Conservation (phyloP, 768 basidiomycete species). For the Collybiopsis confluens region DNA sequence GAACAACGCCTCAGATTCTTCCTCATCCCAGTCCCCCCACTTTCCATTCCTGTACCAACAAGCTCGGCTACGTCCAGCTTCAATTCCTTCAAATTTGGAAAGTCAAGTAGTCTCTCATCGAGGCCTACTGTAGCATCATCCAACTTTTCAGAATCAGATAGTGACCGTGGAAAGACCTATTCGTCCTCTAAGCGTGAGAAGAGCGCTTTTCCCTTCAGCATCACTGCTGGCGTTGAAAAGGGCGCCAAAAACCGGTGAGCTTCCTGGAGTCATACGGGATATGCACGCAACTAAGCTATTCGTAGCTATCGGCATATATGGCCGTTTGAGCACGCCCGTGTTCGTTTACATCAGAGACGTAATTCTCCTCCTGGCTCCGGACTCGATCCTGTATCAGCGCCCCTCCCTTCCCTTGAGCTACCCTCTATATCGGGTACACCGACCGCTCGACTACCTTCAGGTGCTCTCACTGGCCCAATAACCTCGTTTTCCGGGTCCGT, state of each 20-base stretch:
- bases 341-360: constrained; percentile 49
- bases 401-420: background rate
- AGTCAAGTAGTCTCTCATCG: background rate
- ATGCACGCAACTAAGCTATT: background rate
- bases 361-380: background rate
- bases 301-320: constrained; percentile 87
- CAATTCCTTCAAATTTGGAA: background rate
- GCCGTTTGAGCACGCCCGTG: constrained; percentile 95
- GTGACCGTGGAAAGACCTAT: constrained; percentile 11
- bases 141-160: constrained; percentile 6
- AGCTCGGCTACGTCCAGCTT: background rate
- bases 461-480: constrained; percentile 5
- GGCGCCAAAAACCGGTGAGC: constrained; percentile 87
- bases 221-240: constrained; percentile 93
- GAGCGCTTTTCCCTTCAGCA: constrained; percentile 73
- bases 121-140: background rate
- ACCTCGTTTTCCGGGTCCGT: background rate
- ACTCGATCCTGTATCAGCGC: background rate
- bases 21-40: background rate
- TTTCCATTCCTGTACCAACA: background rate
- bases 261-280: too few species aligned
- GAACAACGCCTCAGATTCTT: background rate
- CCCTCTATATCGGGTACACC: background rate
- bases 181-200: constrained; percentile 11
- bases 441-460: background rate